Conservation (phyloP, 257 asterid genomes). For the Echites panduratus region DNA sequence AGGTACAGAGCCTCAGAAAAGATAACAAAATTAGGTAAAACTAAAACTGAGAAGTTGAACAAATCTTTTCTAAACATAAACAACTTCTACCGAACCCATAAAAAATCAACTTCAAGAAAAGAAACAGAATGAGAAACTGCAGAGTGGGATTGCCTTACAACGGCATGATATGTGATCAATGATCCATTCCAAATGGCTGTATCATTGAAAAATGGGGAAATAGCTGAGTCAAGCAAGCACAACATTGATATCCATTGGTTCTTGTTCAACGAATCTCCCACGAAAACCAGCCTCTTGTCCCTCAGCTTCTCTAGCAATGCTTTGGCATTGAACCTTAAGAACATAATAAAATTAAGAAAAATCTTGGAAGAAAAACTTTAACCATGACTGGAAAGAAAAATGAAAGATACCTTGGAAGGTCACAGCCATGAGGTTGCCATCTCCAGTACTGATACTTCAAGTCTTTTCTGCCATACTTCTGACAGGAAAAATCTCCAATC, state of each 20-base stretch:
- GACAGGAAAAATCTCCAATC: constrained; percentile 49
- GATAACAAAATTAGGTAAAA: constrained; percentile 4
- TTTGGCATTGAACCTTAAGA: constrained; percentile 79
- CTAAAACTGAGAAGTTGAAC: background rate
- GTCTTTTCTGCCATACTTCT: constrained; percentile 56
- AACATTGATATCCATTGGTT: constrained; percentile 95
- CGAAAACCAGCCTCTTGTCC: constrained; percentile 74
- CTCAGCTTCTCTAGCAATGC: constrained; percentile 64
- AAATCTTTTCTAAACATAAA: background rate
- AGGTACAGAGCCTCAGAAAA: background rate
- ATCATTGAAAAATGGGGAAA: constrained; percentile 39
- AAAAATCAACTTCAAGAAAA: background rate
- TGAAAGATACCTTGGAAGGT: constrained; percentile 52
- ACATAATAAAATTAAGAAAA: constrained; percentile 22
- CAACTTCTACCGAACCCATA: background rate
- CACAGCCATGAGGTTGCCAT: constrained; percentile 70
- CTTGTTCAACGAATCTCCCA: constrained; percentile 85
- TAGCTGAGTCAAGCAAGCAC: constrained; percentile 65
- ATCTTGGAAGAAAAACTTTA: background rate
- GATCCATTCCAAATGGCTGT: constrained; percentile 65
- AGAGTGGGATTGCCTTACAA: constrained; percentile 30
- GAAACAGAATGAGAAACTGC: constrained; percentile 19
- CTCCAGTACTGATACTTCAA: constrained; percentile 52
- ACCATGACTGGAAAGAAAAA: background rate
- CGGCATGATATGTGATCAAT: constrained; percentile 77